A percentile compares a stretch with the other conserved stretches of the same genome.
These are phyloP conservation scores for Talaromyces sp. DNA, from an alignment of 2,329 filamentous ascomycete genomes.

Conservation along the genomic window DNA sequence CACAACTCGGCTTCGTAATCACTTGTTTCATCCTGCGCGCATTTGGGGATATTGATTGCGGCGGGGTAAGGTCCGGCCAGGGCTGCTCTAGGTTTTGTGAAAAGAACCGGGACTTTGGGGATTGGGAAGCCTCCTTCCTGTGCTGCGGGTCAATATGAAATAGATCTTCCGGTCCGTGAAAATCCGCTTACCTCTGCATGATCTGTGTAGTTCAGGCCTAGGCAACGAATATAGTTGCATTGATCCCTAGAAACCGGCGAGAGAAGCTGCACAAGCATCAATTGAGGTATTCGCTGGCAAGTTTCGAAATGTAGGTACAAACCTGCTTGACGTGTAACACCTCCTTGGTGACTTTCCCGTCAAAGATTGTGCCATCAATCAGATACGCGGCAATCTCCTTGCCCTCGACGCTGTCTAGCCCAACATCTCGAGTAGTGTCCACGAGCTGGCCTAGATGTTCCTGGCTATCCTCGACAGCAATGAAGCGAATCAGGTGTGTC, in stretches of 20 bases:
- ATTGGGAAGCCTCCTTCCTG: slow-evolving; percentile 27
- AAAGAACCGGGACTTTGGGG: slow-evolving; percentile 29
- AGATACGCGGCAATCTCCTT: slow-evolving; percentile 24
- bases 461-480: slow-evolving; percentile 29
- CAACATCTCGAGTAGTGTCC: slow-evolving; percentile 28
- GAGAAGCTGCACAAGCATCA: slow-evolving; percentile 24
- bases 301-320: neutral
- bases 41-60: slow-evolving; percentile 29
- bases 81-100: slow-evolving; percentile 30
- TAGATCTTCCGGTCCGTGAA: too few relatives aligned
- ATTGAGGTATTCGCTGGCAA: neutral
- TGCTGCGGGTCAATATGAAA: neutral
- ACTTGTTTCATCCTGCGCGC: slow-evolving; percentile 34
- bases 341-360: slow-evolving; percentile 25
- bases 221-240: slow-evolving; percentile 30
- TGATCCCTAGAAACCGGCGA: slow-evolving; percentile 26
- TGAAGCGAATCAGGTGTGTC: slow-evolving; percentile 33
- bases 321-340: slow-evolving; percentile 26
- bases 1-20: slow-evolving; percentile 48
- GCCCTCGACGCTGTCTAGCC: slow-evolving; percentile 24
- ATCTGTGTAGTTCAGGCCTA: slow-evolving; percentile 32
- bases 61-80: slow-evolving; percentile 28
- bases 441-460: slow-evolving; percentile 31
- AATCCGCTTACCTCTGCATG: slow-evolving; percentile 30
- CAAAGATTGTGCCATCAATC: slow-evolving; percentile 30